A percentile compares a stretch with the other conserved stretches of the same genome.
Evolutionary conservation across 192 early-diverging fungal genomes (phyloP).

Genomic region (Rhizoclosmatium globosum): DNA sequence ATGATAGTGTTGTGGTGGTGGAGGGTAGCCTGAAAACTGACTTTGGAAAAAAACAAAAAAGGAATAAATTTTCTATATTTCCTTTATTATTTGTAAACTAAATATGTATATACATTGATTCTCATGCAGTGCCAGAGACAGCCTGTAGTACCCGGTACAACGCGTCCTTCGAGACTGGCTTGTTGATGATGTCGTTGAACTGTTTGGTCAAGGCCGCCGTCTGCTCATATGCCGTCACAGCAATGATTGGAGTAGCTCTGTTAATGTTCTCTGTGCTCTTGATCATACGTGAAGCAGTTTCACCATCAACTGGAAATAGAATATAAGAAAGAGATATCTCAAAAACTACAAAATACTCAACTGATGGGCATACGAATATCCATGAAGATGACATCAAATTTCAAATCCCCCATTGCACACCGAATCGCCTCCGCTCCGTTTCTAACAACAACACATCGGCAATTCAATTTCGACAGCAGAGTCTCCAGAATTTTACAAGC

Average conservation of each 20-base stretch:
- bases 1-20: not conserved
- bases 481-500: constrained; percentile 90
- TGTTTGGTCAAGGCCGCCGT: constrained; percentile 44
- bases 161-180: constrained; percentile 77
- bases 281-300: constrained; percentile 92
- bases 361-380: constrained; percentile 92
- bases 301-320: constrained; percentile 76
- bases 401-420: constrained; percentile 86
- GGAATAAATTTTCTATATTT: not conserved
- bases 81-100: no score
- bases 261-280: constrained; percentile 92
- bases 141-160: constrained; percentile 40
- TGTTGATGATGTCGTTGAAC: constrained; percentile 78
- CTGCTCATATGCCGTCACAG: constrained; percentile 77
- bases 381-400: constrained; percentile 95
- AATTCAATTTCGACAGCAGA: constrained; percentile 76
- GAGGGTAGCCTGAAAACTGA: not conserved
- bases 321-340: constrained; percentile 8
- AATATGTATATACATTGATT: no score
- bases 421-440: constrained; percentile 93
- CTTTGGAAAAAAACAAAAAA: constrained; percentile 3
- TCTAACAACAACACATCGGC: constrained; percentile 83
- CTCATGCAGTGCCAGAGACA: not conserved
- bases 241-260: constrained; percentile 82
- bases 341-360: constrained; percentile 48